Base-by-base conservation (phyloP, 345 rosid species). In the Gossypium thurberi region DNA sequence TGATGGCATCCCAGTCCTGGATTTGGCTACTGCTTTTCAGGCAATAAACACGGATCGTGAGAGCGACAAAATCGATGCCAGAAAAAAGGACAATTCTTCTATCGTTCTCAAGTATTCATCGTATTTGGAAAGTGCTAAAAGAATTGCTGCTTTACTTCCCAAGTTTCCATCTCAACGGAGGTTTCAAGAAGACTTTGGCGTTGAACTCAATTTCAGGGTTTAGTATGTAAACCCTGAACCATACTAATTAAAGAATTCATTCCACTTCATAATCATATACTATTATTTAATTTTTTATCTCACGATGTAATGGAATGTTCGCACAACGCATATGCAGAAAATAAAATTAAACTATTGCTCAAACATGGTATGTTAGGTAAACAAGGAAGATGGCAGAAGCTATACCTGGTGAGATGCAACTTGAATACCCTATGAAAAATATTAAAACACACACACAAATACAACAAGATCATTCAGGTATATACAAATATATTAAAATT, bases 121-220 rank as follows among this genome's bases (percentile, higher is more conserved):
- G 0, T 81, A 78, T 42, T 62, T 85, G 57, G 72, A 76, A 20
- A 57, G 26, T 25, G 86, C 87, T 10, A 76, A 62, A 60, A 46
- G 55, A 13, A 72, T 85, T 10, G 85, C 89, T 3, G 65, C 37
- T 64, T 68, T 79, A 53, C 87, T 83, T 23, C 86, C 84, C n/a
- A 85, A 79, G 76, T 81, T 80, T 71, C 85, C 87, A 3, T 28
- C 67, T 25, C 63, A 28, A 1, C 76, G 69, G 1, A 67, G 23
- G 43, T 37, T 81, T 20, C 67, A 72, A 0, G 50, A 57, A 9
- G 76, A 79, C 12, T 6, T 80, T 1, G 84, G 81, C 68, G 50
- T 56, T 10, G 23, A 69, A 25, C 26, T 85, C 52, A 20, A 23
- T 47, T 85, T 81, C 61, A 71, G 77, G 76, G 75, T 83, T 10